Evolutionary conservation across 2,329 filamentous ascomycete genomes (phyloP).

Genomic region (Proliferodiscus dingleyae): DNA sequence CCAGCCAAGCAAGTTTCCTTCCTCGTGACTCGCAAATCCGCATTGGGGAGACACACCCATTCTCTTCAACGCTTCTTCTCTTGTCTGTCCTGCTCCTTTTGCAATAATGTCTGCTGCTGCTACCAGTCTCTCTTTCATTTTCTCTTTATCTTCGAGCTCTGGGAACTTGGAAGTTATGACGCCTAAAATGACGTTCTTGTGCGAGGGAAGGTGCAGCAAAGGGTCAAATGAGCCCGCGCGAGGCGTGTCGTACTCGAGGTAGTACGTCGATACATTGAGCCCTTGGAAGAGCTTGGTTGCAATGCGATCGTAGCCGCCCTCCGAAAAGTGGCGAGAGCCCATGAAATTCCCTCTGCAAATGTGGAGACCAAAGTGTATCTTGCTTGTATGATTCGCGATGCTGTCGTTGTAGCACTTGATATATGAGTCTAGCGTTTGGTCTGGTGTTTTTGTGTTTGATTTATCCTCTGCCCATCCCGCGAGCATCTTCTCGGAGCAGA

Average conservation of each 20-base stretch:
- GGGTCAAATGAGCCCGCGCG: conserved; percentile 64
- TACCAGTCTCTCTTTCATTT: conserved; percentile 56
- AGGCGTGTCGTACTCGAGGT: conserved; percentile 65
- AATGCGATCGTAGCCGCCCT: conserved; percentile 64
- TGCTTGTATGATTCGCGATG: conserved; percentile 56
- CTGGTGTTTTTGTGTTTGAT: conserved; percentile 51
- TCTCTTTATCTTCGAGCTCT: conserved; percentile 58
- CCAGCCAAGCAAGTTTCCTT: conserved; percentile 63
- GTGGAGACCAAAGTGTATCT: conserved; percentile 75
- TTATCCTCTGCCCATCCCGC: conserved; percentile 62
- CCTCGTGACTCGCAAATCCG: conserved; percentile 64
- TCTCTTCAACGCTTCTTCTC: conserved; percentile 64
- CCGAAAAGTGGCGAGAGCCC: conserved; percentile 60
- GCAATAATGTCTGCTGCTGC: conserved; percentile 66
- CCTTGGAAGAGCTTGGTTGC: conserved; percentile 61
- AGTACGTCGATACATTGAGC: conserved; percentile 62
- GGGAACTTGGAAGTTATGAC: conserved; percentile 61
- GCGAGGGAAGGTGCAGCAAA: conserved; percentile 53
- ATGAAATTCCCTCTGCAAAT: conserved; percentile 68
- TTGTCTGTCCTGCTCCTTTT: conserved; percentile 58
- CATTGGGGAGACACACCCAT: conserved; percentile 68
- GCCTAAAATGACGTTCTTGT: conserved; percentile 63
- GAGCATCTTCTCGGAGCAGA: conserved; percentile 69
- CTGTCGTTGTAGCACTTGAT: conserved; percentile 73
- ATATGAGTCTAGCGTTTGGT: conserved; percentile 70